A percentile compares a stretch with the other conserved stretches of the same genome.
Evolutionary conservation across 2,329 filamentous ascomycete species (phyloP).

Genomic region (Amauroascus verrucosus): DNA sequence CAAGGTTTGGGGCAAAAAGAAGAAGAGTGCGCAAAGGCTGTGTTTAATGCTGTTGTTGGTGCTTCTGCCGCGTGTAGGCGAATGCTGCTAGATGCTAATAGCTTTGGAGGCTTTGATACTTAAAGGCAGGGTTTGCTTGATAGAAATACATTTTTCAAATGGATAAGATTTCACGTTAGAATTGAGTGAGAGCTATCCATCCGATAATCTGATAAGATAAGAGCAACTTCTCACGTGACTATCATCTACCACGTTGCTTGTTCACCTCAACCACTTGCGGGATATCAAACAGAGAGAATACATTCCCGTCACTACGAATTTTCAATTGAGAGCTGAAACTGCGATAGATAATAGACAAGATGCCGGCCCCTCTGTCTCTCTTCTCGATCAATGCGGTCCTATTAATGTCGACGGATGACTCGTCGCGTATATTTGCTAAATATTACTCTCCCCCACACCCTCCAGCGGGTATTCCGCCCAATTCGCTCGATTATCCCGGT

Average conservation of each 20-base stretch:
- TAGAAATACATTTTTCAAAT: background rate
- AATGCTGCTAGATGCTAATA: background rate
- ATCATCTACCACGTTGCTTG: background rate
- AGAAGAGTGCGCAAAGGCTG: slow-evolving; percentile 16
- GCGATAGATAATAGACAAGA: slow-evolving; percentile 30
- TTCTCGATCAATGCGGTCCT: slow-evolving; percentile 69
- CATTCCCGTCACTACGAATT: background rate
- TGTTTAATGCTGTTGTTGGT: slow-evolving; percentile 14
- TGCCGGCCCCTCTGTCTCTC: slow-evolving; percentile 66
- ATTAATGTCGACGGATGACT: slow-evolving; percentile 75
- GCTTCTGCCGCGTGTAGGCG: slow-evolving; percentile 12
- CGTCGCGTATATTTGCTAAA: slow-evolving; percentile 84
- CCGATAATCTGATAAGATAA: background rate
- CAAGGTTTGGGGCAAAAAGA: slow-evolving; percentile 7
- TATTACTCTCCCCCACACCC: slow-evolving; percentile 70
- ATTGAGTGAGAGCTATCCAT: background rate
- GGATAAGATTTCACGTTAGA: background rate
- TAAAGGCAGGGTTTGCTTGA: background rate
- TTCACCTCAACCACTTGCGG: background rate
- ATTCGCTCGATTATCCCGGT: slow-evolving; percentile 49
- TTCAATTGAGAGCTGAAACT: background rate
- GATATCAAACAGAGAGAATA: background rate
- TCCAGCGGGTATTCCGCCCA: slow-evolving; percentile 48
- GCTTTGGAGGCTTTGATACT: background rate
- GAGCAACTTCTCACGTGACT: background rate